Base-by-base conservation (phyloP, 2,329 filamentous ascomycete species). In the Fonsecaea pugnacius region DNA sequence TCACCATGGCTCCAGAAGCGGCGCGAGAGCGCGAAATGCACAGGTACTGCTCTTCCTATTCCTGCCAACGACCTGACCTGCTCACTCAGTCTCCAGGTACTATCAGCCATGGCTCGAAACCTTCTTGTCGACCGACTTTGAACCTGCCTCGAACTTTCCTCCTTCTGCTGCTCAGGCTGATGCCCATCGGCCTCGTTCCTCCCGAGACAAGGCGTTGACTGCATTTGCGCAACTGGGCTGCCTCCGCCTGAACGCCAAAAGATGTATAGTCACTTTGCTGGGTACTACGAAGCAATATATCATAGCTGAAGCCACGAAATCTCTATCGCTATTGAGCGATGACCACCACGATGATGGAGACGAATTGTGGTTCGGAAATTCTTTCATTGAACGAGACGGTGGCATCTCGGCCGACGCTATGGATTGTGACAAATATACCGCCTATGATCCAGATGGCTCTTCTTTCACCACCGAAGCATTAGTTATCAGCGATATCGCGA, bases 241-340 rank as follows among this genome's bases (percentile, higher is more conserved):
- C 4, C 72, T 79, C 58, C 77, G 79, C 14, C 73, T 84, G 3
- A 74, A 77, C n/a, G 76, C 75, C 4, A 72, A 75, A 21, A 77
- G 82, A 33, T 74, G 77, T 16, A 69, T 84, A 24, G 77, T 86
- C 54, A 85, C 83, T 1, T 73, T 86, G 18, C 84, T 86, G 65
- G 83, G 84, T 66, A 73, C 72, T 4, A 74, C 75, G 4, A 70
- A 77, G 52, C 82, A 86, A 64, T 70, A 84, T 65, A 73, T 85
- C 21, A 73, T 85, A 16, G 82, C 83, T 59, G 83, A 85, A 66
- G 81, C 82, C 5, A 82, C 82, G 0, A 75, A 75, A 1, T 75
- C 73, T 1, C 73, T 79, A 2, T 78, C 77, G 0, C 70, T 84
- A 4, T 70, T 73, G 5, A 52, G 73, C 60, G 69, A 72, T 33